Conservation (phyloP, 352 stramenopile species). For the Phytophthora boehmeriae region DNA sequence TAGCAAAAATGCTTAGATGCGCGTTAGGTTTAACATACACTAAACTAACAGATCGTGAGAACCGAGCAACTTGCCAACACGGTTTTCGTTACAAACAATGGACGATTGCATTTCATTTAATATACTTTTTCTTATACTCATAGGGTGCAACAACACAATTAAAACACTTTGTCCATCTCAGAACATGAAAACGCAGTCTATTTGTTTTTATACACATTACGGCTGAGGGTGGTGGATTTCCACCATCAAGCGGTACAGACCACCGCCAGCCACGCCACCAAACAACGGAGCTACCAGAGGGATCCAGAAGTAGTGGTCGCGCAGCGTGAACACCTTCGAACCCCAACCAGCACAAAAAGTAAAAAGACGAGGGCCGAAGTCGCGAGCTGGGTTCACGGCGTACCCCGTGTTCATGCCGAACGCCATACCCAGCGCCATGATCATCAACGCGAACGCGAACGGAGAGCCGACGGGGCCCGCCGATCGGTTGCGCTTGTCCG, state of each 20-base stretch:
- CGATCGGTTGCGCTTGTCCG: conserved; percentile 46
- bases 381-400: conserved; percentile 56
- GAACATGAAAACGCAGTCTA: too few species aligned
- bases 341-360: conserved; percentile 42
- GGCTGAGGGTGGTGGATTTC: conserved; percentile 45
- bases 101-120: too few species aligned
- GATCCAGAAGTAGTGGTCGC: conserved; percentile 59
- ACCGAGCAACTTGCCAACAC: too few species aligned
- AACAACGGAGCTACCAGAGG: conserved; percentile 40
- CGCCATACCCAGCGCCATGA: conserved; percentile 59
- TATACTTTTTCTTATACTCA: too few species aligned
- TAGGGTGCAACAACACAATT: too few species aligned
- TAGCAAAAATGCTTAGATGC: too few species aligned
- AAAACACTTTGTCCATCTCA: too few species aligned
- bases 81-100: too few species aligned
- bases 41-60: too few species aligned
- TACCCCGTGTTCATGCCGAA: conserved; percentile 59
- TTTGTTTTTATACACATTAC: neutral
- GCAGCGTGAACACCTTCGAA: conserved; percentile 42
- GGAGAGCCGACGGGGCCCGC: conserved; percentile 33
- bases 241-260: conserved; percentile 35
- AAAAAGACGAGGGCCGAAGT: conserved; percentile 49
- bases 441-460: conserved; percentile 45
- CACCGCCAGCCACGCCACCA: conserved; percentile 32
- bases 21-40: too few species aligned